These are phyloP conservation scores for Fusarium kyushuense DNA, from an alignment of 2,329 filamentous ascomycete species.

Conservation along the genomic window DNA sequence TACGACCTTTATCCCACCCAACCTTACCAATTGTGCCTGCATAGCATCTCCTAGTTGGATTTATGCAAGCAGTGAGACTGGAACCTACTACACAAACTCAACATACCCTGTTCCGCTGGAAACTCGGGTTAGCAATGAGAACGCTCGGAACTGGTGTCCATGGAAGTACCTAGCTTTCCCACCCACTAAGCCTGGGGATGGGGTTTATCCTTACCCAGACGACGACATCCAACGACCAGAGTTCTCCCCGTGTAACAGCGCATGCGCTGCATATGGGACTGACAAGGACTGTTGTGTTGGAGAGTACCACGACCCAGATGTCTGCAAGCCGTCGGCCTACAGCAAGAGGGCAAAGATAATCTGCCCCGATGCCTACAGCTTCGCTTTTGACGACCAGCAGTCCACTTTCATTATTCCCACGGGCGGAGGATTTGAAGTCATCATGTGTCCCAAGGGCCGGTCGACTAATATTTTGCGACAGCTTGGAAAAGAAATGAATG, in stretches of 20 bases:
- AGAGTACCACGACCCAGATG: conserved; percentile 70
- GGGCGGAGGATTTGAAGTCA: conserved; percentile 81
- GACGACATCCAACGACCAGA: conserved; percentile 75
- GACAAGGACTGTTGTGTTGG: conserved; percentile 82
- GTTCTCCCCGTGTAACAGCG: conserved; percentile 83
- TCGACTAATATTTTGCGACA: conserved; percentile 70
- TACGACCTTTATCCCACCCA: conserved; percentile 76
- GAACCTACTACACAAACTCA: conserved; percentile 71
- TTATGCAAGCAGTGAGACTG: conserved; percentile 65
- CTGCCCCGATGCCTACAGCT: conserved; percentile 89
- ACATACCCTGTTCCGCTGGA: conserved; percentile 78
- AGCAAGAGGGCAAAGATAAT: conserved; percentile 76
- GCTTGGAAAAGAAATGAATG: conserved; percentile 62
- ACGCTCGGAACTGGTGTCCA: conserved; percentile 79
- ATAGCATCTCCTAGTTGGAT: conserved; percentile 76
- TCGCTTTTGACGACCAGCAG: conserved; percentile 70
- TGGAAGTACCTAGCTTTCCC: conserved; percentile 79
- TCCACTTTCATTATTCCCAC: conserved; percentile 72
- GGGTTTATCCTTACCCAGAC: conserved; percentile 84
- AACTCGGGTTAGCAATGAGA: conserved; percentile 64
- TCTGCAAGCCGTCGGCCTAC: conserved; percentile 76
- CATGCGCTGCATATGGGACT: conserved; percentile 76
- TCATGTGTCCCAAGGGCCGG: conserved; percentile 77
- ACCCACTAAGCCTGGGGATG: conserved; percentile 77
- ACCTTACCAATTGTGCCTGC: conserved; percentile 81